These are phyloP conservation scores for Chiua virens DNA, from an alignment of 768 basidiomycete genomes.

Conservation along the genomic window DNA sequence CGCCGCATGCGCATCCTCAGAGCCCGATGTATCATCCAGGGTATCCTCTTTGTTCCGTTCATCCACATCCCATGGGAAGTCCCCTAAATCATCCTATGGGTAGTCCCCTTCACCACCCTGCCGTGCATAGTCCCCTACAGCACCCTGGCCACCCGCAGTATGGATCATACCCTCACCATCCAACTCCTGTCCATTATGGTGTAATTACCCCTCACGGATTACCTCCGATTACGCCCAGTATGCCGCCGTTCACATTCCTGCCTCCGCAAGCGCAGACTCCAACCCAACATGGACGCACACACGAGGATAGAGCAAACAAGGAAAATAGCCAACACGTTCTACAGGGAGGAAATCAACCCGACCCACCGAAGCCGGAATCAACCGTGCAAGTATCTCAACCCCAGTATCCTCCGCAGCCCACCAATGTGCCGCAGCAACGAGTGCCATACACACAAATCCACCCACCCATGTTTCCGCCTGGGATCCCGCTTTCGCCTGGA, in stretches of 20 bases:
- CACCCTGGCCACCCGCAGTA: slow-evolving; percentile 32
- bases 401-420: slow-evolving; percentile 11
- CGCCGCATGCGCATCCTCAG: slow-evolving; percentile 35
- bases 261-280: slow-evolving; percentile 41
- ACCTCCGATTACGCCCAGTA: slow-evolving; percentile 94
- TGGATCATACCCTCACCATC: slow-evolving; percentile 24
- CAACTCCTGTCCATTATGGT: slow-evolving; percentile 26
- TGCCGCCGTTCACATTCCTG: slow-evolving; percentile 92
- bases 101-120: slow-evolving; percentile 32
- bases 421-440: slow-evolving; percentile 15
- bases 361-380: slow-evolving; percentile 6
- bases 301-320: slow-evolving; percentile 2
- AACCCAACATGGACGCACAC: slow-evolving; percentile 17
- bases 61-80: slow-evolving; percentile 28
- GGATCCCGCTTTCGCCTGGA: slow-evolving; percentile 33
- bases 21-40: slow-evolving; percentile 42
- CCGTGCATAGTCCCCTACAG: slow-evolving; percentile 31
- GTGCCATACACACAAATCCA: slow-evolving; percentile 26
- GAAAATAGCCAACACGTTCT: neutral
- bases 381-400: slow-evolving; percentile 7
- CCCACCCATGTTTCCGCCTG: slow-evolving; percentile 30
- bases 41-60: slow-evolving; percentile 29
- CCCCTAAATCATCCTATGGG: slow-evolving; percentile 42
- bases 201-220: slow-evolving; percentile 73
- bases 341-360: slow-evolving; percentile 6